Evolutionary conservation across 352 stramenopile species (phyloP).

Genomic region (Phytophthora meadii): DNA sequence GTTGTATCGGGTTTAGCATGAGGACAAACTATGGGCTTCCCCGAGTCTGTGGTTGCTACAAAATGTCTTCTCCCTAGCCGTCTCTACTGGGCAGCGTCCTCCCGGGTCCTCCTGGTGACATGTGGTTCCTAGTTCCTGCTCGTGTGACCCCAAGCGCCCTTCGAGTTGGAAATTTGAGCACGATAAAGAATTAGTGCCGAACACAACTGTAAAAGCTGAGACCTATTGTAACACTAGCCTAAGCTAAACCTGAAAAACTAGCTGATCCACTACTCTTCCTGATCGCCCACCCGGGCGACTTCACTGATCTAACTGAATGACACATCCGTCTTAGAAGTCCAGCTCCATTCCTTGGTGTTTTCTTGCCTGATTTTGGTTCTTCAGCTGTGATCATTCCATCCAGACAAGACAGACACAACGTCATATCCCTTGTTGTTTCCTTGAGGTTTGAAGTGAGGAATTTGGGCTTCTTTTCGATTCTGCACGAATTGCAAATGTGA

Average conservation of each 20-base stretch:
- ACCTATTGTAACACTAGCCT: background rate
- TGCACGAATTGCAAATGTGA: slow-evolving; percentile 18
- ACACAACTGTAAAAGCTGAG: background rate
- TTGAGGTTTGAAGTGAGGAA: slow-evolving; percentile 17
- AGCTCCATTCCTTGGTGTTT: slow-evolving; percentile 2
- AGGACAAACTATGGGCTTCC: too few species aligned
- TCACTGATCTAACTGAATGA: slow-evolving; percentile 14
- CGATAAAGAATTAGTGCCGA: too few species aligned
- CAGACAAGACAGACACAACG: slow-evolving; percentile 17
- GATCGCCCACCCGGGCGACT: slow-evolving; percentile 12
- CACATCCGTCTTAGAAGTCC: slow-evolving; percentile 16
- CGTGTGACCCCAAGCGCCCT: too few species aligned
- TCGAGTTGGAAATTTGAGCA: too few species aligned
- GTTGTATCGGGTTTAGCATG: too few species aligned
- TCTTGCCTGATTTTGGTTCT: slow-evolving; percentile 3
- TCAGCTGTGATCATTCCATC: slow-evolving; percentile 11
- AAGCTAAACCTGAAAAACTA: slow-evolving; percentile 11
- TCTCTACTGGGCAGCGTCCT: too few species aligned
- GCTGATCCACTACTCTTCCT: slow-evolving; percentile 6
- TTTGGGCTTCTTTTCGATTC: slow-evolving; percentile 20
- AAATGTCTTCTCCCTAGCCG: too few species aligned
- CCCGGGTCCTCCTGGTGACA: too few species aligned
- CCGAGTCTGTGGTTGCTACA: too few species aligned
- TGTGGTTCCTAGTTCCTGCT: too few species aligned
- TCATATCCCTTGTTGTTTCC: slow-evolving; percentile 11